Conservation (phyloP, 345 rosid species). For the Theobroma cacao region DNA sequence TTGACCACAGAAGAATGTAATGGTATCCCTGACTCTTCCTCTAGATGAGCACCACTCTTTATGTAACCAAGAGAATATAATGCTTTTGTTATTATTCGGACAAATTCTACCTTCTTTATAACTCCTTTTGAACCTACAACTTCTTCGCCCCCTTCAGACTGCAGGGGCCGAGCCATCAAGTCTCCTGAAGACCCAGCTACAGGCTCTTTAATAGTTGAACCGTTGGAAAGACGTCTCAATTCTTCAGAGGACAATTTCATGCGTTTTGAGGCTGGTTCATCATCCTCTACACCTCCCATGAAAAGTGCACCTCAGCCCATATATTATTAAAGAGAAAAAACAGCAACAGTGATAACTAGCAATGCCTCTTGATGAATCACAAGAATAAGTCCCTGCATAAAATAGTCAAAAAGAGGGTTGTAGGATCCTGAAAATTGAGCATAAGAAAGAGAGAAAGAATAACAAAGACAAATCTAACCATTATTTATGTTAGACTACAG, state of each 20-base stretch:
- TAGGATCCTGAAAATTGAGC: neutral
- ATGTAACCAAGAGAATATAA: constrained; percentile 60
- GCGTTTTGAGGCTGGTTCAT: constrained; percentile 61
- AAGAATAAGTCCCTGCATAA: constrained; percentile 26
- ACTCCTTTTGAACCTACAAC: constrained; percentile 61
- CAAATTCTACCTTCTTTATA: constrained; percentile 57
- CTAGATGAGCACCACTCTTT: constrained; percentile 55
- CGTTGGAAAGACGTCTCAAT: constrained; percentile 42
- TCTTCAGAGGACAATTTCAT: constrained; percentile 44
- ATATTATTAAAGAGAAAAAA: constrained; percentile 26
- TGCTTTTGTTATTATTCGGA: constrained; percentile 52
- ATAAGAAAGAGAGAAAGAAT: neutral
- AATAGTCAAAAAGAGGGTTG: neutral
- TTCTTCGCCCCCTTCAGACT: constrained; percentile 51
- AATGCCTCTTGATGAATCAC: constrained; percentile 18
- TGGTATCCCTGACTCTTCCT: constrained; percentile 67
- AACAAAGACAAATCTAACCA: neutral
- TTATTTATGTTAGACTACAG: neutral
- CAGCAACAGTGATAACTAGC: neutral
- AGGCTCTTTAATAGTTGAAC: constrained; percentile 37
- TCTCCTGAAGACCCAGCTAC: constrained; percentile 36
- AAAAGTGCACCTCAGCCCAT: constrained; percentile 67
- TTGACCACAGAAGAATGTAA: constrained; percentile 45
- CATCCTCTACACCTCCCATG: constrained; percentile 72
- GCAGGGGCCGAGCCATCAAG: constrained; percentile 64